Conservation (phyloP, 805 yeast species). For the Yarrowia sp. region DNA sequence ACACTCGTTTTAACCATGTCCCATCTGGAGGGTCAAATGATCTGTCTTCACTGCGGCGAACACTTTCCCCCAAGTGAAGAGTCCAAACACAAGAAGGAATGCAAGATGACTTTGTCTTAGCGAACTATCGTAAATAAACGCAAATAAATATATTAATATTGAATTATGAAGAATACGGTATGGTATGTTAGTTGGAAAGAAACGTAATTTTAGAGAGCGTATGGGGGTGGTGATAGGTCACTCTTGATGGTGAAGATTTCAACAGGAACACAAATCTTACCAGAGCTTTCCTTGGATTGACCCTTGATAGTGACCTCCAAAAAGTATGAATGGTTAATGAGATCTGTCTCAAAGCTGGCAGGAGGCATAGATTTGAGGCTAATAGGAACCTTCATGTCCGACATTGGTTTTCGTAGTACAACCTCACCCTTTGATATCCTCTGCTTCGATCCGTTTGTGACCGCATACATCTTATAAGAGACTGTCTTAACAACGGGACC, state of each 20-base stretch:
- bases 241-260: neutral
- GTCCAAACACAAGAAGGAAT: slow-evolving; percentile 4
- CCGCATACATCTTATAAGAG: neutral
- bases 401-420: neutral
- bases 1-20: neutral
- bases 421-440: slow-evolving; percentile 1
- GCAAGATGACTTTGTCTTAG: neutral
- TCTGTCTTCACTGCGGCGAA: slow-evolving; percentile 17
- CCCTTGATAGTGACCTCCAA: neutral
- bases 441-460: slow-evolving; percentile 1
- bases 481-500: neutral
- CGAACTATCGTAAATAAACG: neutral
- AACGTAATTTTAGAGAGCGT: neutral
- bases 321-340: neutral
- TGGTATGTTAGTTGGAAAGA: neutral
- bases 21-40: neutral
- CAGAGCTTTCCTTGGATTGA: neutral
- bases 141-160: neutral
- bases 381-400: slow-evolving; percentile 6
- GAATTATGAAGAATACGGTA: neutral
- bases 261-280: neutral
- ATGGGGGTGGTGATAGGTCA: slow-evolving; percentile 1
- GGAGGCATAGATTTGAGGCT: neutral
- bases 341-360: neutral
- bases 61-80: slow-evolving; percentile 11